A percentile compares a stretch with the other conserved stretches of the same genome.
phyloP scores from a whole-genome alignment of 1,139 yeast genomes.

The Hanseniaspora gamundiae region DNA sequence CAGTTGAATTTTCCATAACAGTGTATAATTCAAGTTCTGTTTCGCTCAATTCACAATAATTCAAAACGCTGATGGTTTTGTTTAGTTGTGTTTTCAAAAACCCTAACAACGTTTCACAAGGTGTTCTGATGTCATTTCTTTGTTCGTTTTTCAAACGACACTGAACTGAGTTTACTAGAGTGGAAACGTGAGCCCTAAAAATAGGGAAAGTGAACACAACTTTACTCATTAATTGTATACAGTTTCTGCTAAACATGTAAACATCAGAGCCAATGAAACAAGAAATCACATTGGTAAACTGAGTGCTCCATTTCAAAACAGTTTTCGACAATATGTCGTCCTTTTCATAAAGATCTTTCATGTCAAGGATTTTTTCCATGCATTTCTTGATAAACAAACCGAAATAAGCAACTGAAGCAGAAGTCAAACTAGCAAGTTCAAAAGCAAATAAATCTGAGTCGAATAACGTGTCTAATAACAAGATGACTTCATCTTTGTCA shows the following conservation, averaged over 20 bases:
- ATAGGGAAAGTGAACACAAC: slow-evolving; percentile 55
- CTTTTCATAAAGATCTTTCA: slow-evolving; percentile 13
- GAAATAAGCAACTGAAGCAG: slow-evolving; percentile 61
- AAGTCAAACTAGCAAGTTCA: slow-evolving; percentile 55
- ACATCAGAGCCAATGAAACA: slow-evolving; percentile 41
- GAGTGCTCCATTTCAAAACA: slow-evolving; percentile 44
- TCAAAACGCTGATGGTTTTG: slow-evolving; percentile 48
- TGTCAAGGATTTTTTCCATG: slow-evolving; percentile 31
- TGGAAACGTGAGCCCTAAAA: slow-evolving; percentile 56
- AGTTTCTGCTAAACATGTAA: slow-evolving; percentile 73
- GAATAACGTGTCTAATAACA: slow-evolving; percentile 39
- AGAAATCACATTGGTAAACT: slow-evolving; percentile 32
- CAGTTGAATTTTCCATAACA: not conserved
- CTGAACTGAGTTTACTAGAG: slow-evolving; percentile 37
- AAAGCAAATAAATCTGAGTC: slow-evolving; percentile 40
- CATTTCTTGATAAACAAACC: slow-evolving; percentile 62
- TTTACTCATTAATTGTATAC: slow-evolving; percentile 66
- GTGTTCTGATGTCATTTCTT: slow-evolving; percentile 71
- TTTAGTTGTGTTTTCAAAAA: slow-evolving; percentile 49
- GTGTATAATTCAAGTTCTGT: slow-evolving; percentile 20
- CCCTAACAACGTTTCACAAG: slow-evolving; percentile 68
- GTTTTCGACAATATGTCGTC: slow-evolving; percentile 31
- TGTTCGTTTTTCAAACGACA: slow-evolving; percentile 40
- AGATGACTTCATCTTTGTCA: slow-evolving; percentile 29
- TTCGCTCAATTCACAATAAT: slow-evolving; percentile 36